A percentile compares a stretch with the other conserved stretches of the same genome.
Evolutionary conservation across 1,284 basidiomycete species (phyloP).

Genomic region (Ceraceosorus guamensis): DNA sequence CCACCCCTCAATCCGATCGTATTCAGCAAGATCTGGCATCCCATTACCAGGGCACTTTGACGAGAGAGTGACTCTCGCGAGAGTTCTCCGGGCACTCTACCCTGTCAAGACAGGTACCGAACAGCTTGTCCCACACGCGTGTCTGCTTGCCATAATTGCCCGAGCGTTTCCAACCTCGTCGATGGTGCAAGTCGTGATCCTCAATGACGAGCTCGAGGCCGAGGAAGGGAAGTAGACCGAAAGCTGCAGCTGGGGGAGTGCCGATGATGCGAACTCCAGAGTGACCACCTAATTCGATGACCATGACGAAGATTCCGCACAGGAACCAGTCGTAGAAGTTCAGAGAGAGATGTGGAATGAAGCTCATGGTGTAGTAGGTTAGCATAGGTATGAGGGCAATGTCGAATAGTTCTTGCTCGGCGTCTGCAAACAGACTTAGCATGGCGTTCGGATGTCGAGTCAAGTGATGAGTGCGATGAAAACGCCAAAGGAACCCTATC

Average conservation of each 20-base stretch:
- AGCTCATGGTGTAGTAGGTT: conserved; percentile 13
- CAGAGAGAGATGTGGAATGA: conserved; percentile 9
- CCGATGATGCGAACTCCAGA: conserved; percentile 35
- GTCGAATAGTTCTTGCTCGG: conserved; percentile 17
- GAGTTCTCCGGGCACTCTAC: conserved; percentile 13
- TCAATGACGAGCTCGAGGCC: conserved; percentile 32
- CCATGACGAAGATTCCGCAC: conserved; percentile 25
- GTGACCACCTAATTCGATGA: conserved; percentile 39
- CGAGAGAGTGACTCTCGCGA: no score
- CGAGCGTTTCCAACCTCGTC: conserved; percentile 29
- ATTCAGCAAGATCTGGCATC: no score
- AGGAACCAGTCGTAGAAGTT: conserved; percentile 19
- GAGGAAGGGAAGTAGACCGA: conserved; percentile 18
- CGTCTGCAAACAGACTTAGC: conserved; percentile 1
- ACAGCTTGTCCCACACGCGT: neutral
- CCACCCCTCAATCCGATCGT: no score
- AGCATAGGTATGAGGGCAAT: conserved; percentile 29
- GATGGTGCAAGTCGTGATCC: conserved; percentile 47
- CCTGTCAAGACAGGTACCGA: neutral
- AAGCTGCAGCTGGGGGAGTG: conserved; percentile 22
- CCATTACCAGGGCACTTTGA: no score
- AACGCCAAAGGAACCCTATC: conserved; percentile 17
- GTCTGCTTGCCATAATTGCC: neutral
- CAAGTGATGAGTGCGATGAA: conserved; percentile 31
- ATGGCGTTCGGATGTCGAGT: conserved; percentile 33